Conservation (phyloP, 805 yeast genomes). For the Maudiozyma serrabonitensis region DNA sequence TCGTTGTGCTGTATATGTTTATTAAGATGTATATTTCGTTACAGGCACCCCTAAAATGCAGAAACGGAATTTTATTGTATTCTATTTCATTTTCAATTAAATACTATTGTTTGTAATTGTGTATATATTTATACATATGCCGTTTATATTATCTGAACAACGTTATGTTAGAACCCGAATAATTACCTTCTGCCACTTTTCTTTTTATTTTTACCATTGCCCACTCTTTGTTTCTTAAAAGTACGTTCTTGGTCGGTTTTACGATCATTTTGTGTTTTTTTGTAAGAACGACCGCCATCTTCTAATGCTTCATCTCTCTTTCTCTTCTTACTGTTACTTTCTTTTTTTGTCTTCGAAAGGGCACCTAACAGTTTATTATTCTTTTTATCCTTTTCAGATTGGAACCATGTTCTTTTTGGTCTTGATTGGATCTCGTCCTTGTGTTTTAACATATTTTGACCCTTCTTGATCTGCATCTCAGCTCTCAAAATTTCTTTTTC, state of each 20-base stretch:
- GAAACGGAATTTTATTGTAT: no score
- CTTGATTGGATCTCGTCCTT: slow-evolving; percentile 75
- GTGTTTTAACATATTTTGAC: slow-evolving; percentile 73
- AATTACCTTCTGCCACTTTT: slow-evolving; percentile 1
- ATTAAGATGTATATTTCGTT: no score
- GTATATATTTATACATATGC: no score
- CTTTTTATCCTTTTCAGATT: slow-evolving; percentile 39
- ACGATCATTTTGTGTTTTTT: slow-evolving; percentile 74
- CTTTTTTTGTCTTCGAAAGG: slow-evolving; percentile 41
- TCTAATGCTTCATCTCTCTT: slow-evolving; percentile 61
- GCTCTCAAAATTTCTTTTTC: slow-evolving; percentile 82
- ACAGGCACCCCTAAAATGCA: no score
- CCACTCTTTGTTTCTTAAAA: slow-evolving; percentile 27
- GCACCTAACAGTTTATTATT: slow-evolving; percentile 30
- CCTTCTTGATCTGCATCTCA: slow-evolving; percentile 82
- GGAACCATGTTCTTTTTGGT: slow-evolving; percentile 97
- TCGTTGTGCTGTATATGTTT: no score
- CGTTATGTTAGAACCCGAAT: background rate
- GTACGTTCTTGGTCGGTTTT: slow-evolving; percentile 38
- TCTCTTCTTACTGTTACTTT: slow-evolving; percentile 56
- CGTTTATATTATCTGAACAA: no score
- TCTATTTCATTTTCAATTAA: no score
- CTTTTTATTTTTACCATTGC: slow-evolving; percentile 19
- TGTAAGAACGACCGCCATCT: slow-evolving; percentile 48
- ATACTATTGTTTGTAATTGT: no score